Base-by-base conservation (phyloP, 1,284 basidiomycete species). In the Malassezia sympodialis region DNA sequence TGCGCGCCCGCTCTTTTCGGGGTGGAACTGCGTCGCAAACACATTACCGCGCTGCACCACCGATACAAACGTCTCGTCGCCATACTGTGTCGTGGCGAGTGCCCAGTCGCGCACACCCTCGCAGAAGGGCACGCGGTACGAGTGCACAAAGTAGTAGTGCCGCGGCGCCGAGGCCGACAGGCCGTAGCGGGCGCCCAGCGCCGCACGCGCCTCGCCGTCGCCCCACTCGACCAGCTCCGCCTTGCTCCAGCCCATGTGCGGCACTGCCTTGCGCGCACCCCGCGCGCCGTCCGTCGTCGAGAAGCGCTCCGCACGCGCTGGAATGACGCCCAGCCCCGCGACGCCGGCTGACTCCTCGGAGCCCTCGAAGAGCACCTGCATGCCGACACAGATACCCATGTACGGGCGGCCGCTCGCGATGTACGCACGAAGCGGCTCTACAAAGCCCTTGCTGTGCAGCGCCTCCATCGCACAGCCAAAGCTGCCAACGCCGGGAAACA, bases 401-500 rank as follows among this genome's bases (percentile, higher is more conserved):
- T 94, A 98, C 0, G 94, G 94, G 71, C 82, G 84, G 30, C 94
- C 94, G 12, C 88, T 89, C 19, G 78, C 77, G 65, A 98, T 85
- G 77, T 96, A 98, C 50, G 81, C 76, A 58, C 81, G 82, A 49
- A 99, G 80, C 31, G 89, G 90, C 63, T 87, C 82, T 30, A 86
- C 80, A 56, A 91, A 82, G 31, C 87, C 88, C 62, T 84, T 84
- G 15, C 80, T 74, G 39, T 79, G 77, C 44, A 99, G 83, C 53
- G 86, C 84, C 49, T 82, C 79, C 67, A 96, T 84, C 8, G 93
- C 94, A 39, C 85, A 84, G 51, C 86, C 85, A 74, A 96, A 98
- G 7, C 90, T 83, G 24, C 94, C 94, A 40, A 98, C 94, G n/a
- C 94, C 94, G 46, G 94, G 94, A 75, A 99, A 98, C 67, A 99